Percentiles rank a stretch among this genome's conserved stretches.
Evolutionary conservation across 1,284 basidiomycete species (phyloP).

Genomic region (Mycosarcoma maydis): DNA sequence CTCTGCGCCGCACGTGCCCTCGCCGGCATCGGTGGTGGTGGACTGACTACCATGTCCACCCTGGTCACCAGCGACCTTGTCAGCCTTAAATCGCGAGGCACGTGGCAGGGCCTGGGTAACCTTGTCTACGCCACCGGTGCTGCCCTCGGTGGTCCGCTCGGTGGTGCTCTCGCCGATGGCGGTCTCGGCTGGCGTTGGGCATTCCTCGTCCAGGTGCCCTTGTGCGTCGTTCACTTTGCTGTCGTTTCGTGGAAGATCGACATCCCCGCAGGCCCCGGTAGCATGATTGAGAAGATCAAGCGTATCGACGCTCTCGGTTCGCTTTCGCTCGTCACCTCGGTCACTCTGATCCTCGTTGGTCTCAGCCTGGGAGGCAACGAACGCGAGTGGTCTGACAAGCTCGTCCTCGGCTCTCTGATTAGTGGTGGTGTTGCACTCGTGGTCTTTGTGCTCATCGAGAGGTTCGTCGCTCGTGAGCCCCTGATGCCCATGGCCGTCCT

Average conservation of each 20-base stretch:
- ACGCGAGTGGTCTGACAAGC: conserved; percentile 56
- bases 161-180: conserved; percentile 58
- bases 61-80: conserved; percentile 69
- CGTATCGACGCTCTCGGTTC: conserved; percentile 67
- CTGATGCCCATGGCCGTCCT: conserved; percentile 67
- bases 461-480: conserved; percentile 68
- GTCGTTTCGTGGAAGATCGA: conserved; percentile 68
- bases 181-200: conserved; percentile 64
- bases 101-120: conserved; percentile 68
- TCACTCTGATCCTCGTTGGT: conserved; percentile 65
- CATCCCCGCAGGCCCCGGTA: conserved; percentile 67
- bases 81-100: conserved; percentile 68
- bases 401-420: conserved; percentile 57
- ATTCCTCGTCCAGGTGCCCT: conserved; percentile 66
- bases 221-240: conserved; percentile 67
- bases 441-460: conserved; percentile 70
- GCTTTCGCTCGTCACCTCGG: conserved; percentile 66
- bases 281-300: conserved; percentile 67
- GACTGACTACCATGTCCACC: conserved; percentile 68
- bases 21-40: conserved; percentile 69
- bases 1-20: conserved; percentile 67
- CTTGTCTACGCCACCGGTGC: conserved; percentile 66
- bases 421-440: conserved; percentile 71
- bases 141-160: conserved; percentile 64
- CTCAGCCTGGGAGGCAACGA: conserved; percentile 66